Evolutionary conservation across 768 basidiomycete species (phyloP), one percentile per base, ranked within the genome.

Genomic region (Termitomyces titanicus): DNA sequence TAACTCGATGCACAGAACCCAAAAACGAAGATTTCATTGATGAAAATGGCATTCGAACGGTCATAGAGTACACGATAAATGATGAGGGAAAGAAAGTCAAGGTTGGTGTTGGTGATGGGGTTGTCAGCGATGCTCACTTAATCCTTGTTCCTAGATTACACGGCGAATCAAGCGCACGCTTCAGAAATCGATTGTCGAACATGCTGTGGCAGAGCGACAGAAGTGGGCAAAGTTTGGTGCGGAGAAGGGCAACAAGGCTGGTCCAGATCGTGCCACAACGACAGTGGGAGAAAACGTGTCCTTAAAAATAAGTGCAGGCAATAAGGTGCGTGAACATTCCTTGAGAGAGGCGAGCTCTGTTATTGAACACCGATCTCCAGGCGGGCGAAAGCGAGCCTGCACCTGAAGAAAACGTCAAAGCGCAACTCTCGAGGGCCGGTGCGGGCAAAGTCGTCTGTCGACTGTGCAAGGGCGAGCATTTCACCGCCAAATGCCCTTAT

Each of bases 401-500:
- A 8, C 78, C 80, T 11, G 88, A 89, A 63, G 83, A 89, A 54
- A 68, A 74, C 43, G 67, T 86, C 61, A 92, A 92, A 70, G 72
- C 68, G 11, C 84, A 83, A 57, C 81, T 89, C 49, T 80, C 79
- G 15, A 84, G 84, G 52, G 82, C 85, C 1, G 93, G 92, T 57
- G 85, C 85, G 20, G 93, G 93, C 67, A 94, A 94, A 67, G 91
- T 99, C 59, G 72, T 80, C 42, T 99, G 97, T 80, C 82, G 97
- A 60, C 75, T 97, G 53, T 98, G 97, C 76, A 92, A 96, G 68
- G 97, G 96, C 50, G 90, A 89, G 60, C 97, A 98, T 75, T 98
- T 95, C 72, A 99, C 97, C 13, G 90, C 94, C 59, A 94, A 95
- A 71, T 98, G 97, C 80, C 97, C 97, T 6, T 95, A 94, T 81